Base-by-base conservation (phyloP, 164 flowering plant genomes). In the Akebia trifoliata region DNA sequence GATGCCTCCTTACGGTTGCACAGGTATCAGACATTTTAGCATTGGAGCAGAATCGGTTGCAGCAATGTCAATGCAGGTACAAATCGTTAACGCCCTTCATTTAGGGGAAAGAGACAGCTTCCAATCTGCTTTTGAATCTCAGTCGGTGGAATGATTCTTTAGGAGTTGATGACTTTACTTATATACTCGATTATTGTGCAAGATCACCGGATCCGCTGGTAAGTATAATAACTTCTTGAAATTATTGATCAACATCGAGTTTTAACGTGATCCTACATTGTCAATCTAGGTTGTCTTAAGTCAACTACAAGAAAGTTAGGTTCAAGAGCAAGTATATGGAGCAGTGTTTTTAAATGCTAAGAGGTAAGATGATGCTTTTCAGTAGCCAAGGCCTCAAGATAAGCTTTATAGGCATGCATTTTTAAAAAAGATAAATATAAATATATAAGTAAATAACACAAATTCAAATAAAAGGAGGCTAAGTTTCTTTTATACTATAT, bases 181-280 rank as follows among this genome's bases (percentile, higher is more conserved):
- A 35, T 55, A 77, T 85, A 60, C 85, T 89, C 45, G 71, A 67
- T 14, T 77, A 80, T 43, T 92, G 98, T 69, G 85, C 86, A 11
- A 72, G 48, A 48, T 63, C 76, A 37, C 84, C 90, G 25, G 94
- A 92, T 74, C 88, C 94, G 25, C 34, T 79, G 86, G 96, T 86
- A 71, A 63, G 87, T 14, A 26, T 35, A 29, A 38, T 20, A 2
- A 22, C 32, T 50, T 29, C 29, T 43, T 30, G n/a, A n/a, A 18
- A 50, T 29, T 26, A n/a, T 65, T 34, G 7, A 12, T 4, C 11
- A 38, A 49, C 2, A 0, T 1, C 6, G 21, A 9, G 2, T 3
- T 34, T 43, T 25, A 18, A 14, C 8, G 40, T 51, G 38, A 47
- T 32, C 36, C n/a, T 55, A 12, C 53, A 6, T 2, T 2, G 8